Evolutionary conservation across 1,284 basidiomycete genomes (phyloP).

Genomic region (Marasmius sp.): DNA sequence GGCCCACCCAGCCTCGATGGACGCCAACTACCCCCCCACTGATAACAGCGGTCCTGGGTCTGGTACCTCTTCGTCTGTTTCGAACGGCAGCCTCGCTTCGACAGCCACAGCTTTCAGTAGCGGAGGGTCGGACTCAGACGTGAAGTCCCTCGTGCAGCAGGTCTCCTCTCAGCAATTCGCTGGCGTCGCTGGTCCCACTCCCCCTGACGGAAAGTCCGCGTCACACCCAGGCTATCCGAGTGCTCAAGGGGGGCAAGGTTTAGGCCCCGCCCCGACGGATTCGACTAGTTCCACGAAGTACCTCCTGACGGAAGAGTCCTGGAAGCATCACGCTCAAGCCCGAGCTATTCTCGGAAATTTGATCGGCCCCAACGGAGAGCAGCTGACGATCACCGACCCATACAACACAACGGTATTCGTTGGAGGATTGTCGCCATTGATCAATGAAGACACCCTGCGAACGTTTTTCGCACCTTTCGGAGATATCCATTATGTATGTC

Average conservation of each 20-base stretch:
- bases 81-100: conserved; percentile 9
- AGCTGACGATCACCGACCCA: conserved; percentile 81
- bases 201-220: neutral
- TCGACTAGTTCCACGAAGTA: conserved; percentile 44
- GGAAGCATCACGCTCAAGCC: conserved; percentile 80
- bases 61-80: neutral
- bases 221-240: neutral
- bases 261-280: neutral
- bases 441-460: conserved; percentile 84
- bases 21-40: neutral
- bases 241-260: neutral
- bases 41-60: conserved; percentile 4
- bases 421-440: conserved; percentile 82
- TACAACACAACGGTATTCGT: conserved; percentile 94
- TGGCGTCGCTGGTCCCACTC: neutral
- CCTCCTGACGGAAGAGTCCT: conserved; percentile 69
- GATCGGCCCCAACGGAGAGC: conserved; percentile 82
- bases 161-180: neutral
- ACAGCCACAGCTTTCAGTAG: conserved; percentile 4
- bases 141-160: conserved; percentile 1
- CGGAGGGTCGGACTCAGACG: neutral
- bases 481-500: conserved; percentile 84
- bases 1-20: neutral
- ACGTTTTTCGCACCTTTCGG: conserved; percentile 90
- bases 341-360: conserved; percentile 76